Evolutionary conservation across 2,329 filamentous ascomycete species (phyloP), one percentile per base, ranked within the genome.

Genomic region (Sporothrix euskadiensis): DNA sequence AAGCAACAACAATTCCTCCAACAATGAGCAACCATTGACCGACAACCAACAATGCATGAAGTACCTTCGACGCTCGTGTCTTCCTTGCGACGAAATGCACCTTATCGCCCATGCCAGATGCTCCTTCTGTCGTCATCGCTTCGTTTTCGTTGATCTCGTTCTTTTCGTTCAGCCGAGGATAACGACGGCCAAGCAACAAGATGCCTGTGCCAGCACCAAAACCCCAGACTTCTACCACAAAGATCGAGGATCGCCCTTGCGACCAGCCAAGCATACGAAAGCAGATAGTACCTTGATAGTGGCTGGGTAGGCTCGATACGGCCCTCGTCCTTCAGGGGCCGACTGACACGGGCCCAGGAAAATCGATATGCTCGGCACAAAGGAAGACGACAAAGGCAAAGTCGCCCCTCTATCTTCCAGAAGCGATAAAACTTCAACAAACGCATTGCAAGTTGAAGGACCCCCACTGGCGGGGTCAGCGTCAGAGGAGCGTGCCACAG

Each of bases 131-230:
- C 68, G 68, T 59, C 68, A 57, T 70, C 68, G 39, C 49, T 7
- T 3, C 32, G 39, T 19, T 47, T 47, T 32, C 49, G 66, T 41
- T 56, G 49, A 19, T 69, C n/a, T 57, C 66, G 69, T 47, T 59
- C 65, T 75, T 78, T 75, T 77, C 77, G 76, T 78, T 74, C 71
- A 76, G 75, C 78, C 78, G 77, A 78, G 77, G 78, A 75, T 79
- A 79, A 76, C 71, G 63, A 74, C 75, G 71, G 57, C 69, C 49
- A 65, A 69, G 68, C 16, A 70, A 32, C 14, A 35, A 19, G 10
- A n/a, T 16, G 22, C 39, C n/a, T 47, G 10, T 10, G 22, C 16
- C 30, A 22, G n/a, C 3, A 16, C 10, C 14, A 26, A 6, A 12
- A 16, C 30, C n/a, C 54, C 69, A 49, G 39, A 32, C 26, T 44